Evolutionary conservation across 2,329 filamentous ascomycete species (phyloP).

Genomic region (Sclerotinia sclerotiorum): DNA sequence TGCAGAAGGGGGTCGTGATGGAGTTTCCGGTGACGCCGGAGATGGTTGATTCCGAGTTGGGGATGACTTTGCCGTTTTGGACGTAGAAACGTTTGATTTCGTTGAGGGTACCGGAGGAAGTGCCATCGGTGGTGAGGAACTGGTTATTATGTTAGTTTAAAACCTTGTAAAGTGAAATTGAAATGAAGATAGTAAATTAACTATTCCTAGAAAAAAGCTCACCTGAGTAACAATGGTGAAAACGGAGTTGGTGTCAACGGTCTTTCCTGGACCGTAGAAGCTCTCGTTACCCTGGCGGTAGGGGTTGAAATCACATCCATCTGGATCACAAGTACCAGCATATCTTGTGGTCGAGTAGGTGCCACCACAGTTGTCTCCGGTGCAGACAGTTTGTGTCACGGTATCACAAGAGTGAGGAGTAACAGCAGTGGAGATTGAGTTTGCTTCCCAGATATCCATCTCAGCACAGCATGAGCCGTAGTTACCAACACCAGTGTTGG

Average conservation of each 20-base stretch:
- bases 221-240: conserved; percentile 59
- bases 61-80: conserved; percentile 53
- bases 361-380: conserved; percentile 43
- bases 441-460: conserved; percentile 68
- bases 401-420: conserved; percentile 59
- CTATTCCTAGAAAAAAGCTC: not conserved
- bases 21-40: conserved; percentile 50
- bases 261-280: conserved; percentile 57
- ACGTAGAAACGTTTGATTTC: conserved; percentile 59
- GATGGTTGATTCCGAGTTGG: conserved; percentile 50
- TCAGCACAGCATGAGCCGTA: conserved; percentile 65
- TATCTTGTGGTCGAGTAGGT: conserved; percentile 51
- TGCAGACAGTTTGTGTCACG: conserved; percentile 44
- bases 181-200: not conserved
- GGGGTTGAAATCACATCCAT: conserved; percentile 62
- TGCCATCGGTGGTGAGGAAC: conserved; percentile 18
- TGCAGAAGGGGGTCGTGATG: conserved; percentile 58
- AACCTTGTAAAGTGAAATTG: not conserved
- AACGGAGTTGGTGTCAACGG: conserved; percentile 52
- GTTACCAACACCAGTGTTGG: conserved; percentile 52
- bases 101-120: conserved; percentile 53
- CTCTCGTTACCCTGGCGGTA: conserved; percentile 56
- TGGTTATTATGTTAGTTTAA: not conserved
- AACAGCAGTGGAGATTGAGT: conserved; percentile 56
- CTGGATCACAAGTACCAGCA: conserved; percentile 56